These are phyloP conservation scores for Aphanomyces astaci DNA, from an alignment of 352 stramenopile genomes.

Conservation along the genomic window DNA sequence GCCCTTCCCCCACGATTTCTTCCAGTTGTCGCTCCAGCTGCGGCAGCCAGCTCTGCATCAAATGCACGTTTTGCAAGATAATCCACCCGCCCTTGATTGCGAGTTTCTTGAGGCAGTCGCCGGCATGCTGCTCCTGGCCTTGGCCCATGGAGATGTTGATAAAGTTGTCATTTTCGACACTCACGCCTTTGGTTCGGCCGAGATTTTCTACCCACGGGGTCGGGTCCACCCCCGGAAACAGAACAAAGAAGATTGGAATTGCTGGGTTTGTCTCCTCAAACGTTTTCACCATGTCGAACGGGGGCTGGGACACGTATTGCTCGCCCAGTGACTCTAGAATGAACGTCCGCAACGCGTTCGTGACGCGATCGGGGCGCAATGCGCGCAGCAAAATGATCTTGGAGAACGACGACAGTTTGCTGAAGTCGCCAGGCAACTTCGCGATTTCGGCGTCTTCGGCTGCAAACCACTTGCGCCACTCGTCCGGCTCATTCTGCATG, in stretches of 20 bases:
- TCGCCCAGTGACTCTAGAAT: conserved; percentile 85
- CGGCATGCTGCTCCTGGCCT: conserved; percentile 90
- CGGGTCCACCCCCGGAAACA: conserved; percentile 92
- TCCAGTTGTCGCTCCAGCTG: conserved; percentile 90
- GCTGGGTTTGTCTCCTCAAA: conserved; percentile 87
- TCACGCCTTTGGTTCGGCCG: conserved; percentile 80
- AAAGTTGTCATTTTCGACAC: conserved; percentile 90
- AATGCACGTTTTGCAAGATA: conserved; percentile 93
- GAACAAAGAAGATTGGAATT: conserved; percentile 94
- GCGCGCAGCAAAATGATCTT: conserved; percentile 86
- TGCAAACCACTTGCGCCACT: conserved; percentile 96
- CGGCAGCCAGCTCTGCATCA: conserved; percentile 95
- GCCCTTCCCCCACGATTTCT: conserved; percentile 77
- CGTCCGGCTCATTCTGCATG: conserved; percentile 95
- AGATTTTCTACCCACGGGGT: conserved; percentile 93
- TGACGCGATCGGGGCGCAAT: conserved; percentile 92
- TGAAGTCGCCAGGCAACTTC: conserved; percentile 90
- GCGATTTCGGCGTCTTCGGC: conserved; percentile 90
- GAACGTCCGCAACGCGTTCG: conserved; percentile 86
- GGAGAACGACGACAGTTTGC: conserved; percentile 73
- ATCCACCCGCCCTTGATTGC: conserved; percentile 92
- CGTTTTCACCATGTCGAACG: conserved; percentile 88
- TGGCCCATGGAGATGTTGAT: conserved; percentile 93
- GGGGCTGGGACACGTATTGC: conserved; percentile 86
- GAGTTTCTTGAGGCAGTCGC: conserved; percentile 85